Evolutionary conservation across 306 rosid species (phyloP), one percentile per base, ranked within the genome.

Genomic region (Glycine latifolia): DNA sequence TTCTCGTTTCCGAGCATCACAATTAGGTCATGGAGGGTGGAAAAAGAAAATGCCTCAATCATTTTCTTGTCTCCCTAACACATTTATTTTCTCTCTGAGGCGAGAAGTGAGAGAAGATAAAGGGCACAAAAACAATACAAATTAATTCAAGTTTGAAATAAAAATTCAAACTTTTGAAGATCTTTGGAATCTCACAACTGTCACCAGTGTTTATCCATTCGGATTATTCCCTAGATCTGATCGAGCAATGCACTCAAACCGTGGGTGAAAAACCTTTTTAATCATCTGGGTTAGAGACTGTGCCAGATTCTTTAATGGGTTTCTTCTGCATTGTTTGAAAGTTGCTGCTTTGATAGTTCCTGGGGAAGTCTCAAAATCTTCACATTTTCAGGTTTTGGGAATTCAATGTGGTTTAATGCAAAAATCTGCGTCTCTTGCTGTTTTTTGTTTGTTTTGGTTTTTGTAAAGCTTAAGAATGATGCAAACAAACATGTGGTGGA

Each of bases 161-260:
- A 83, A 43, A 83, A 43, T 79, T 75, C 65, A 12, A 67, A 74
- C 78, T 73, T 78, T 78, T 67, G 39, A 59, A 81, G 71, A 71
- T 66, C 31, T 71, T 78, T 35, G 81, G 86, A 82, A 82, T 86
- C 86, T 86, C 79, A 66, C 81, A 86, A 80, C 85, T 81, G 87
- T 80, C 87, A 66, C 71, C 80, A 63, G 58, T 46, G 81, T 60
- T 86, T 68, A 77, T 81, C 79, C 87, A 60, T 78, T 61, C 15
- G 8, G 44, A 15, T 20, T 41, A 10, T 14, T 15, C 48, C 60
- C 82, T 67, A 90, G 94, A 88, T 90, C 91, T 86, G 86, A 85
- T 84, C 82, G 68, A 75, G 15, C 62, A 69, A 41, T 83, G 77
- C 33, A 65, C 48, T 71, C 66, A 72, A 61, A 65, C 46, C 26